These are phyloP conservation scores for Paramecium tetraurelia DNA, from an alignment of 73 alveolate species.

Conservation along the genomic window DNA sequence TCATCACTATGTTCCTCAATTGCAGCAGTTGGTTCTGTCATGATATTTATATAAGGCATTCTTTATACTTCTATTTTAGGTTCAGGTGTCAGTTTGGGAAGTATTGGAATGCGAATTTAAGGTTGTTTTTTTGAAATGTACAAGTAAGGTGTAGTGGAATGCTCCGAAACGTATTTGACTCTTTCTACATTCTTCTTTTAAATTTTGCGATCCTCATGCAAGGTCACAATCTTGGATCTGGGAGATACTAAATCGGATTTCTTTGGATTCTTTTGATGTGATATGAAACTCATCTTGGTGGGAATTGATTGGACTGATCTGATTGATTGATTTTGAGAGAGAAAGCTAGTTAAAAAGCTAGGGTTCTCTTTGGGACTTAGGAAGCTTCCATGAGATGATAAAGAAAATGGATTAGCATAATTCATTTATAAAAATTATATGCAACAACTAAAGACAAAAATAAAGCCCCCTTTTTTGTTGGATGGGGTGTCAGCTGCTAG, in stretches of 20 bases:
- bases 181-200: not conserved
- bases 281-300: not conserved
- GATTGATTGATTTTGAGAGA: not conserved
- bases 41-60: conserved; percentile 1
- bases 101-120: not conserved
- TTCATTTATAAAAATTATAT: not conserved
- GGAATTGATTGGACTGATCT: not conserved
- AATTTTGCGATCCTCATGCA: not conserved
- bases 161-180: not conserved
- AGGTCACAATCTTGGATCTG: not conserved
- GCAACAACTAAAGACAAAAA: not conserved
- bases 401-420: not conserved
- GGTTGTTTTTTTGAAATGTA: not conserved
- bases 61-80: not conserved
- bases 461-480: not conserved
- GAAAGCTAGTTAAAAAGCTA: not conserved
- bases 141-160: not conserved
- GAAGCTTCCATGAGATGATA: not conserved
- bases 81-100: not conserved
- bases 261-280: not conserved
- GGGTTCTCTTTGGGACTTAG: not conserved
- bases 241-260: not conserved
- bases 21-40: conserved; percentile 19
- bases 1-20: not conserved
- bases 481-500: not conserved